Conservation (phyloP, 805 yeast genomes). For the Starmerella kuoi region DNA sequence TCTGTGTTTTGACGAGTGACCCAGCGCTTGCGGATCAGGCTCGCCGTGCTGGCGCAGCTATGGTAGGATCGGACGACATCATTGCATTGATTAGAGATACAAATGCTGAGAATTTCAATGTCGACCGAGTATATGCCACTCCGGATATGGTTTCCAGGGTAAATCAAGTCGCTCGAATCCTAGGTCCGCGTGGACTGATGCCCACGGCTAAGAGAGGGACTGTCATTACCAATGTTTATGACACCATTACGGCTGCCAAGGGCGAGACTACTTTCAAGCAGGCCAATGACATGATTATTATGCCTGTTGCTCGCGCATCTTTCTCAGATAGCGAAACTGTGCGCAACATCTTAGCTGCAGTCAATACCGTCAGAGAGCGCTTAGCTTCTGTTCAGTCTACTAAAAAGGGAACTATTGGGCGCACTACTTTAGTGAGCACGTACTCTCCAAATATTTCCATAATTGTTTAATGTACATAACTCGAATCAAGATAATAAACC, state of each 20-base stretch:
- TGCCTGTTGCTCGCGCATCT: constrained; percentile 66
- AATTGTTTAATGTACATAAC: constrained; percentile 26
- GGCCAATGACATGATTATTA: constrained; percentile 43
- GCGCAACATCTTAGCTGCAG: constrained; percentile 55
- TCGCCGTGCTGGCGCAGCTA: constrained; percentile 44
- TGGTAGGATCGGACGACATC: constrained; percentile 63
- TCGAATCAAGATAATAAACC: neutral
- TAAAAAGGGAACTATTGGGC: constrained; percentile 46
- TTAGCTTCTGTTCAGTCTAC: constrained; percentile 18
- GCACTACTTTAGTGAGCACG: constrained; percentile 54
- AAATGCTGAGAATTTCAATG: constrained; percentile 36
- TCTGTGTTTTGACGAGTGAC: constrained; percentile 56
- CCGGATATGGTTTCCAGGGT: constrained; percentile 62
- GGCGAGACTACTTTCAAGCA: constrained; percentile 76
- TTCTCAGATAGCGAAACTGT: constrained; percentile 68
- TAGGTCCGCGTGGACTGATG: constrained; percentile 85
- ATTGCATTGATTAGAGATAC: constrained; percentile 41
- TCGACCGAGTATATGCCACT: constrained; percentile 73
- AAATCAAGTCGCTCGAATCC: constrained; percentile 54
- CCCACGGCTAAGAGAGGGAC: constrained; percentile 82
- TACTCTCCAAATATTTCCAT: constrained; percentile 72
- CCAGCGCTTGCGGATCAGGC: constrained; percentile 44
- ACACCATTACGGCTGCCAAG: constrained; percentile 41
- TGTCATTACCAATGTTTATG: constrained; percentile 52
- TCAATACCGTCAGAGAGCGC: constrained; percentile 46